Evolutionary conservation across 345 rosid genomes (phyloP), one percentile per base, ranked within the genome.

Genomic region (Ceriops decandra): DNA sequence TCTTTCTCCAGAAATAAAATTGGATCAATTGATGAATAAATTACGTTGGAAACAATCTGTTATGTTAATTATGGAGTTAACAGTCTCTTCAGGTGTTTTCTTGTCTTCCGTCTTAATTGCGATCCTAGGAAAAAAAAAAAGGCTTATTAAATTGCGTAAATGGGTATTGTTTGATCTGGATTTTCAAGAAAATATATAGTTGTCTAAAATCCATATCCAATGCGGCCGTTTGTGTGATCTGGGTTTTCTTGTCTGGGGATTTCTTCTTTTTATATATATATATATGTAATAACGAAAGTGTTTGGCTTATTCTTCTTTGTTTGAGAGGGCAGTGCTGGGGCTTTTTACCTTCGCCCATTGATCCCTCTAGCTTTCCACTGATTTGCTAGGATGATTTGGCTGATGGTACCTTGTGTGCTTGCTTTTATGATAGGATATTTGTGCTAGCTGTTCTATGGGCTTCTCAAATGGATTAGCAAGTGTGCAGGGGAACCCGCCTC

Each of bases 401-500:
- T 32, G 32, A 49, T 71, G 28, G 24, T 54, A 11, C 26, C n/a
- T 49, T 2, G 15, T 47, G 28, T 21, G 16, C 15, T 57, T 21
- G 16, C 15, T 57, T 21, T 31, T 64, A 60, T 71, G 42, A 36
- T 60, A 67, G 81, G 76, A 38, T 56, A 22, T 52, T 32, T 56
- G 38, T 64, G 38, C 54, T 51, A 42, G 19, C 53, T 64, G 32
- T 7, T n/a, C 32, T 54, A 89, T 87, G 95, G 91, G 80, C 53
- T 79, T 88, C 17, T 78, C 76, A 71, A 83, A 72, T 7, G 77
- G 68, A 46, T 72, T 71, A 64, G 46, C 71, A 53, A 75, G 72
- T 10, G 21, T 64, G 64, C 83, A 62, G 63, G 84, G 74, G 69
- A 77, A 68, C 61, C 74, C 73, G 65, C 97, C 95, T 31, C 85